phyloP scores from a whole-genome alignment of 768 basidiomycete species.

The Lactifluus pinguis region DNA sequence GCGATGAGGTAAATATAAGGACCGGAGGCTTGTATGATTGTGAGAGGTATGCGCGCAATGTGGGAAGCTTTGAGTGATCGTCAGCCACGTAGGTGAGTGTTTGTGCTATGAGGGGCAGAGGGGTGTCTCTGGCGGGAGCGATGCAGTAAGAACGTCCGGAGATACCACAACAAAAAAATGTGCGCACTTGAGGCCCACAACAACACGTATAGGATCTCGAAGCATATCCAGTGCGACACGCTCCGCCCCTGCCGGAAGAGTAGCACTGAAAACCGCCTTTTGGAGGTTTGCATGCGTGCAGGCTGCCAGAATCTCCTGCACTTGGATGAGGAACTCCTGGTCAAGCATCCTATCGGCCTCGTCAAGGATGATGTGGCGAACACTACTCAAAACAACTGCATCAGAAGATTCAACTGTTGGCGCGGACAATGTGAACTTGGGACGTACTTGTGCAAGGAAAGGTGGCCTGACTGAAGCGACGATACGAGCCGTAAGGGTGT shows the following conservation, averaged over 20 bases:
- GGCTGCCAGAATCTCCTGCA: constrained; percentile 76
- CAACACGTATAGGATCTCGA: constrained; percentile 77
- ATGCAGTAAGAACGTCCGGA: background rate
- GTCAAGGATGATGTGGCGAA: constrained; percentile 79
- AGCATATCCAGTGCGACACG: constrained; percentile 82
- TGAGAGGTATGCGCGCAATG: constrained; percentile 68
- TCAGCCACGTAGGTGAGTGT: constrained; percentile 86
- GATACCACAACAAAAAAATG: background rate
- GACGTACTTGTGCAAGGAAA: constrained; percentile 67
- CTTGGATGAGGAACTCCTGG: constrained; percentile 77
- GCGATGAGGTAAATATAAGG: constrained; percentile 85
- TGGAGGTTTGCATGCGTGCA: constrained; percentile 64
- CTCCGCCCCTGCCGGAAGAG: constrained; percentile 82
- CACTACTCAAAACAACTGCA: constrained; percentile 35
- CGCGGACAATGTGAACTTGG: background rate
- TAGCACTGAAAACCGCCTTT: constrained; percentile 92
- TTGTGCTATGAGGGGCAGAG: constrained; percentile 84
- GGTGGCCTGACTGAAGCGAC: constrained; percentile 55
- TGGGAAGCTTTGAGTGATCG: constrained; percentile 90
- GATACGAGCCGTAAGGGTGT: constrained; percentile 87
- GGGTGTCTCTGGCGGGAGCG: constrained; percentile 64
- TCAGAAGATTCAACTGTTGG: constrained; percentile 6
- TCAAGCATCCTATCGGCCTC: constrained; percentile 92
- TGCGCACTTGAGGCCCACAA: constrained; percentile 92
- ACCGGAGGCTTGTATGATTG: constrained; percentile 85